Evolutionary conservation across 768 basidiomycete species (phyloP), one percentile per base, ranked within the genome.

Genomic region (Mycena venus): DNA sequence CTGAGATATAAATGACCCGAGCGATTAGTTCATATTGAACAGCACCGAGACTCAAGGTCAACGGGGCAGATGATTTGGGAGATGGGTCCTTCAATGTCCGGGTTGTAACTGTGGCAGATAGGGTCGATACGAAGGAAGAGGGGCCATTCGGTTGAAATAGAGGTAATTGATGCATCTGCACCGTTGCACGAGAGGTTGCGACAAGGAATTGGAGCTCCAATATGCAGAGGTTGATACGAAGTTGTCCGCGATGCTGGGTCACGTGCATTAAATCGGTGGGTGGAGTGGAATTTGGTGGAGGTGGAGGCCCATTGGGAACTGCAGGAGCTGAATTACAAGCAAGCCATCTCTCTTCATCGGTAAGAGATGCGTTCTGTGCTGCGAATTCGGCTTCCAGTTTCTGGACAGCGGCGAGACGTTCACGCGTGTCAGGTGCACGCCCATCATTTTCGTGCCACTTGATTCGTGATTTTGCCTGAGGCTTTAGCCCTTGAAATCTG

Each of bases 101-200:
- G 21, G 14, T 42, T 17, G 27, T 34, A 25, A 11, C 3, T 42
- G 29, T 19, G 55, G 31, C 51, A 55, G 17, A 66, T 21, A 11
- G 66, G 66, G 40, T 58, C 27, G n/a, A 68, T 31, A 19, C 55
- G 53, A 2, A 68, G 40, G 14, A 68, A 3, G 1, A 68, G 55
- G 25, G 66, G 66, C 66, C 66, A 68, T 23, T 68, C 66, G 0
- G 67, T 68, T 23, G 55, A 58, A 31, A 68, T 34, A 4, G 67
- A 59, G 4, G 23, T 40, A n/a, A 59, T 32, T 7, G 6, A 2
- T 0, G 40, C 3, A 6, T 23, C 21, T 2, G 31, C 0, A 8
- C 10, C 32, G 15, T 58, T 25, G 19, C 67, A 68, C 5, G 67
- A 42, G 3, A 14, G 23, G 31, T 58, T 19, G 17, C 56, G 31